Evolutionary conservation across 345 rosid genomes (phyloP), one percentile per base, ranked within the genome.

Genomic region (Bretschneidera sinensis): DNA sequence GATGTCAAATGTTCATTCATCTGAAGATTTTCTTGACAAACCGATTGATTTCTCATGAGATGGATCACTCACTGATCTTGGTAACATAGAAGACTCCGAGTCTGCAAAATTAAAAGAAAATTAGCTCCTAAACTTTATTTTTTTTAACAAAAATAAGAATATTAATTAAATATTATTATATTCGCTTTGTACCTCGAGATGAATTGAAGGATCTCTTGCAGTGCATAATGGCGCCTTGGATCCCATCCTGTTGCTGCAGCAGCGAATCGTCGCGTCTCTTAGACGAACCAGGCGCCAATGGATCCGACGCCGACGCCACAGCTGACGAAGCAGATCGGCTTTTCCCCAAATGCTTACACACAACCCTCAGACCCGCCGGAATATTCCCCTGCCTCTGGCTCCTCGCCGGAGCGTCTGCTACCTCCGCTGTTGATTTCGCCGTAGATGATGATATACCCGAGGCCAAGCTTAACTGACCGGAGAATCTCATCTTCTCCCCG

Each of bases 201-300:
- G 91, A 89, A 70, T 91, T 88, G 66, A 95, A 85, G 24, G 98
- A 95, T 78, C 84, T 79, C 74, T 95, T 95, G 82, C 99, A 95
- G 62, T 95, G 99, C 51, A 95, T 67, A 48, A 95, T 95, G 52
- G 99, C 99, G 63, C 97, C 77, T 69, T 88, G 99, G 56, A 95
- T 95, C 35, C 96, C 91, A 64, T 95, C 99, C 67, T 91, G 81
- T 28, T 86, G 97, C 75, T 91, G 96, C 61, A 88, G 65, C 65
- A 95, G 83, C 33, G 99, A 91, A 74, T 95, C 98, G 20, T 95
- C 99, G 24, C 97, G 81, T 79, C 95, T 79, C 52, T 76, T 71
- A 4, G 96, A 79, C 31, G 59, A 53, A 16, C 67, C 2, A 1
- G 61, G 54, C 13, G 84, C 68, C 28, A 79, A 76, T 9, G 68